These are phyloP conservation scores for Ogataea trehaloabstinens DNA, from an alignment of 805 yeast species.

Conservation along the genomic window DNA sequence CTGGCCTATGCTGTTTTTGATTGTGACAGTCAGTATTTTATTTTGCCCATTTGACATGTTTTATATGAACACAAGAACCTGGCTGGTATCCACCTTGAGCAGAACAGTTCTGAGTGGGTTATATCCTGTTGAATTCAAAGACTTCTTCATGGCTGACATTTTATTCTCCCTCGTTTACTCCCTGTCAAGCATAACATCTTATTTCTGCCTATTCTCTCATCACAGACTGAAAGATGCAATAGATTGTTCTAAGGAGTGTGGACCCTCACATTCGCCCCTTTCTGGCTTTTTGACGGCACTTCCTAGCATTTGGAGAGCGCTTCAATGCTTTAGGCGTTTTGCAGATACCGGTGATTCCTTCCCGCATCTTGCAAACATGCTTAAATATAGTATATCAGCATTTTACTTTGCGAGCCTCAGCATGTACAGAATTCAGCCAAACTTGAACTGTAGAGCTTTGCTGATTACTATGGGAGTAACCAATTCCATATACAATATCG, in stretches of 20 bases:
- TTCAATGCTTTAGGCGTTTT: conserved; percentile 89
- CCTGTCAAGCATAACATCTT: conserved; percentile 76
- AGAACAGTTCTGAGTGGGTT: conserved; percentile 76
- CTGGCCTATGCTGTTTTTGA: conserved; percentile 77
- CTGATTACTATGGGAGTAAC: conserved; percentile 73
- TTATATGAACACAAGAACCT: conserved; percentile 60
- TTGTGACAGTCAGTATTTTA: conserved; percentile 44
- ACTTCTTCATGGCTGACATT: conserved; percentile 89
- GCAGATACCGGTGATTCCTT: conserved; percentile 92
- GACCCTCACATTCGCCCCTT: conserved; percentile 66
- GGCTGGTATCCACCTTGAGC: conserved; percentile 73
- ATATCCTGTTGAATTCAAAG: conserved; percentile 92
- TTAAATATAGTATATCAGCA: conserved; percentile 67
- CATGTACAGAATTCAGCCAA: conserved; percentile 63
- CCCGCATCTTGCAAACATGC: conserved; percentile 88
- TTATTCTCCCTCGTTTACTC: conserved; percentile 85
- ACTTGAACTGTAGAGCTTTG: conserved; percentile 42
- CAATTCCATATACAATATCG: conserved; percentile 63
- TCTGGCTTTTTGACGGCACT: conserved; percentile 82
- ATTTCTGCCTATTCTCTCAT: conserved; percentile 73
- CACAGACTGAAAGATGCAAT: conserved; percentile 49
- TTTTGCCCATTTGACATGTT: conserved; percentile 61
- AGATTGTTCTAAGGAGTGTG: conserved; percentile 53
- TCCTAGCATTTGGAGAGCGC: conserved; percentile 84
- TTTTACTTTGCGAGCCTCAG: conserved; percentile 69